A percentile compares a stretch with the other conserved stretches of the same genome.
Conservation (phyloP, 192 early-diverging fungal genomes). For the Coemansia sp. region DNA sequence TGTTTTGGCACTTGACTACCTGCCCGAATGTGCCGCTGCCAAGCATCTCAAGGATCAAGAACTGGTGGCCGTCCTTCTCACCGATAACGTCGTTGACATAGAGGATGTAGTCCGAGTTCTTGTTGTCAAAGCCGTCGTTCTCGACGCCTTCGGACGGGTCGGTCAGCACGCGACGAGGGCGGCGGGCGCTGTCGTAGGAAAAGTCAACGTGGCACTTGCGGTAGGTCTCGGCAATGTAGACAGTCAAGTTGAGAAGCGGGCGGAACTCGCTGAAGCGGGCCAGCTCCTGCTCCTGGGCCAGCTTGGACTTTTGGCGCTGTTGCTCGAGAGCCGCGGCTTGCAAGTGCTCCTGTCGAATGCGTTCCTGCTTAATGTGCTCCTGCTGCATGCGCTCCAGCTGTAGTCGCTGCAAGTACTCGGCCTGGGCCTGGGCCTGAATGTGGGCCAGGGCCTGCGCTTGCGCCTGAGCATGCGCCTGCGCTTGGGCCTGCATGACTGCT, state of each 20-base stretch:
- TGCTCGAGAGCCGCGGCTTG: conserved; percentile 23
- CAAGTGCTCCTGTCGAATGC: conserved; percentile 13
- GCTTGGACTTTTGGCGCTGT: conserved; percentile 29
- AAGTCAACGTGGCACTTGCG: conserved; percentile 81
- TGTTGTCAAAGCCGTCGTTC: conserved; percentile 95
- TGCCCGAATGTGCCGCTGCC: conserved; percentile 99
- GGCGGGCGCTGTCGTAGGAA: conserved; percentile 73
- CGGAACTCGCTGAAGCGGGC: conserved; percentile 45
- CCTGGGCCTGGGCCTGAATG: conserved; percentile 28
- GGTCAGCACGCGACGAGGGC: conserved; percentile 91
- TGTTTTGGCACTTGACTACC: conserved; percentile 94
- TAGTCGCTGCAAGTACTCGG: conserved; percentile 33
- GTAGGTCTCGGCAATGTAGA: conserved; percentile 72
- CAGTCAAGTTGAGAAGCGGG: conserved; percentile 62
- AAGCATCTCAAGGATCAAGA: conserved; percentile 89
- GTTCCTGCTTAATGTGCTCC: conserved; percentile 30
- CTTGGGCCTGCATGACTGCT: conserved; percentile 5
- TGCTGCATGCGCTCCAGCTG: conserved; percentile 30
- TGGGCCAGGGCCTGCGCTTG: conserved; percentile 21
- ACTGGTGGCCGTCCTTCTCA: conserved; percentile 87
- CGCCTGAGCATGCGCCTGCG: conserved; percentile 15
- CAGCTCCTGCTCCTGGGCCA: conserved; percentile 44
- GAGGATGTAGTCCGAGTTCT: conserved; percentile 95
- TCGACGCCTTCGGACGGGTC: conserved; percentile 89
- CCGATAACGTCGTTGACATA: conserved; percentile 98